Evolutionary conservation across 2,329 filamentous ascomycete genomes (phyloP).

Genomic region (Pseudovirgaria hyperparasitica): DNA sequence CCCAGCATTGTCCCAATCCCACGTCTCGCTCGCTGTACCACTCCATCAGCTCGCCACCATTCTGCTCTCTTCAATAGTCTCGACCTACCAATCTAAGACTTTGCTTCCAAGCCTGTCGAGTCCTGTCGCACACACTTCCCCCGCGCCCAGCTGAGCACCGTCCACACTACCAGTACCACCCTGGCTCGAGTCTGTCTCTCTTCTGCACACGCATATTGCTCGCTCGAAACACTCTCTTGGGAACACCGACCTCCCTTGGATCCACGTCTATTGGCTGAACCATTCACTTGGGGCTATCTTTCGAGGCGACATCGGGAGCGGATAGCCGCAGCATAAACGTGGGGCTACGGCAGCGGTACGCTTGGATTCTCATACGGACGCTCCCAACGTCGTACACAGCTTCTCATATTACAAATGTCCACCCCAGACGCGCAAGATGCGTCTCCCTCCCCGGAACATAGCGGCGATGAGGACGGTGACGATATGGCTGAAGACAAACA

Average conservation of each 20-base stretch:
- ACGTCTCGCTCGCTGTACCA: no score
- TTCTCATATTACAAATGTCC: conserved; percentile 39
- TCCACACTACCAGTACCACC: no score
- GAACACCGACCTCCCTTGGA: conserved; percentile 20
- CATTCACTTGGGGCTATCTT: conserved; percentile 18
- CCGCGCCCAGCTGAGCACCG: not conserved
- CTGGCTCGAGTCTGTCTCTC: no score
- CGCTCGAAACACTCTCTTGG: conserved; percentile 27
- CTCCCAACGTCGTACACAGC: no score
- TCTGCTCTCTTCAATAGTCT: no score
- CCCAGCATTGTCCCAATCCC: conserved; percentile 25
- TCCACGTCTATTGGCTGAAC: conserved; percentile 23
- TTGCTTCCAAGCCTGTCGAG: no score
- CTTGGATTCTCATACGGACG: conserved; percentile 23
- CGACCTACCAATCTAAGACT: no score
- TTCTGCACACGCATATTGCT: conserved; percentile 28
- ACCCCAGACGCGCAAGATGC: conserved; percentile 35
- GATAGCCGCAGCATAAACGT: conserved; percentile 28
- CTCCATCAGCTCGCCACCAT: no score
- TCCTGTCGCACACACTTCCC: not conserved
- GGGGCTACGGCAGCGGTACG: conserved; percentile 20
- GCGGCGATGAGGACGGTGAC: conserved; percentile 25
- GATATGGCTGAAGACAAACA: conserved; percentile 33
- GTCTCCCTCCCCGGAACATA: conserved; percentile 34
- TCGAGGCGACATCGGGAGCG: conserved; percentile 24